Evolutionary conservation across 2,329 filamentous ascomycete genomes (phyloP).

Genomic region (Plenodomus lindquistii): DNA sequence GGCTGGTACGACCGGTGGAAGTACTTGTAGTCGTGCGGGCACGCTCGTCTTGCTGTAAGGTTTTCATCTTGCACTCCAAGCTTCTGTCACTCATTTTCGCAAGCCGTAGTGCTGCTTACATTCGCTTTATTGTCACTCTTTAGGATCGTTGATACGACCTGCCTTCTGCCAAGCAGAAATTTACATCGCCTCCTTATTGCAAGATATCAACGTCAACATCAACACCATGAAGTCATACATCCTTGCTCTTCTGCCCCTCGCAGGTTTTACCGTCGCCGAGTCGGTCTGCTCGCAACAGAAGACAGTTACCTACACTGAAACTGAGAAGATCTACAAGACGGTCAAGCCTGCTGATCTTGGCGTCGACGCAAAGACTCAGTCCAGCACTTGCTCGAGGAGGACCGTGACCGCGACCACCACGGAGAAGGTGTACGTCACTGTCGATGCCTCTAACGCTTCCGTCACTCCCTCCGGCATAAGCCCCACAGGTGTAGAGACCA

Average conservation of each 20-base stretch:
- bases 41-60: not conserved
- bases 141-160: constrained; percentile 11
- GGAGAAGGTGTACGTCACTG: constrained; percentile 30
- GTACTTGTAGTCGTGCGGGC: constrained; percentile 20
- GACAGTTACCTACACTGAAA: constrained; percentile 20
- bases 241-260: constrained; percentile 30
- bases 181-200: not conserved
- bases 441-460: constrained; percentile 10
- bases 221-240: constrained; percentile 33
- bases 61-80: constrained; percentile 6
- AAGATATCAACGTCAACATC: constrained; percentile 3
- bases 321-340: constrained; percentile 12
- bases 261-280: constrained; percentile 30
- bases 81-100: constrained; percentile 25
- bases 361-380: not conserved
- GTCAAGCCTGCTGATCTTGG: constrained; percentile 4
- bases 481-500: constrained; percentile 5
- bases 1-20: constrained; percentile 7
- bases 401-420: constrained; percentile 22
- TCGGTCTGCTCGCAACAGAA: constrained; percentile 22
- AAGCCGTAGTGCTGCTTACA: constrained; percentile 36
- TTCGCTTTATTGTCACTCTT: constrained; percentile 17
- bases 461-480: not conserved
- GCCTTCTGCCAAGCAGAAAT: not conserved
- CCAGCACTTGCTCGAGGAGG: constrained; percentile 8